Evolutionary conservation across 345 rosid genomes (phyloP), one percentile per base, ranked within the genome.

Genomic region (Moringa oleifera): DNA sequence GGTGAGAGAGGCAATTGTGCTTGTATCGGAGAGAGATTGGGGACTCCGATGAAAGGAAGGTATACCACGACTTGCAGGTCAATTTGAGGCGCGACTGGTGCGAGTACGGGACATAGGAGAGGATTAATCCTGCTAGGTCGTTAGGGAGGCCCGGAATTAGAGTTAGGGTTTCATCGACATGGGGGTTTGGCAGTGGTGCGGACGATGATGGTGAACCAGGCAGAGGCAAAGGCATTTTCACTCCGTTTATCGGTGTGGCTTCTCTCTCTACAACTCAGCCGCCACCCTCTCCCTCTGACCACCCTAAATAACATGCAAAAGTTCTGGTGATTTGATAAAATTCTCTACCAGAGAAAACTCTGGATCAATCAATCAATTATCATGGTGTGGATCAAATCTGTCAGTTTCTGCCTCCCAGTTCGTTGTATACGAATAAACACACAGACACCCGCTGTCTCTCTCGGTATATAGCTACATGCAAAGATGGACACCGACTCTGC

Each of bases 91-190:
- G 93, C 53, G 81, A 63, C 53, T 85, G 93, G 76, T 89, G 86
- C 2, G 90, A 74, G 72, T 85, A 84, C 1, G 95, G 98, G 55
- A 90, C 50, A 69, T 72, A 74, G 64, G 93, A 83, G 20, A 90
- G 83, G 58, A 85, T 79, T 46, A 71, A 57, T 11, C 78, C 76
- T 12, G 80, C 81, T 52, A 90, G 68, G 61, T 90, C 95, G 78
- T 84, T 77, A 7, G 95, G 89, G 18, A 90, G 76, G 52, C 93
- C 93, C 5, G 97, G 97, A 41, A 90, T 79, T 25, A 90, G 79
- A 57, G 79, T 62, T 46, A 28, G 70, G 58, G 68, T 60, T 24
- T 77, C 84, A 45, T 68, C 78, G 54, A 79, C 24, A 51, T 74
- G 59, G 23, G 63, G 67, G 60, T 63, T 64, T 6, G 67, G 64